phyloP scores from a whole-genome alignment of 2,329 filamentous ascomycete species.

The Monosporascus ibericus region DNA sequence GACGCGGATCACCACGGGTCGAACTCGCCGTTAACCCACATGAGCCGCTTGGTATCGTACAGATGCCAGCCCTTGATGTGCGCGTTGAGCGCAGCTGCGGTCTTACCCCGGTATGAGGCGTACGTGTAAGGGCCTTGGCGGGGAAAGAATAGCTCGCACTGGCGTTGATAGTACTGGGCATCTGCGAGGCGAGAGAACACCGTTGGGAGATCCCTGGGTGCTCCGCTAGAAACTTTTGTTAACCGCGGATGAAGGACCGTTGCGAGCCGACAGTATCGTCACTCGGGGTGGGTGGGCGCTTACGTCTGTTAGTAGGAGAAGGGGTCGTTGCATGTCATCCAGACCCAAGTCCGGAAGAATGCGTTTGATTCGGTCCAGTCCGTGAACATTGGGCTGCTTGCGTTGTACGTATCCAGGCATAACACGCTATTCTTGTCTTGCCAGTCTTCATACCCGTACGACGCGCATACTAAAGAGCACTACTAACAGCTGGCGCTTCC shows the following conservation, averaged over 20 bases:
- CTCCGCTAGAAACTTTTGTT: conserved; percentile 28
- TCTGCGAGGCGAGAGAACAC: conserved; percentile 47
- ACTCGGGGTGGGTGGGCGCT: conserved; percentile 7
- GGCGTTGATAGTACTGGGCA: conserved; percentile 46
- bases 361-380: conserved; percentile 41
- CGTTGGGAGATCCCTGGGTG: conserved; percentile 35
- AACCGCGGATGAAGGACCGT: too few species aligned
- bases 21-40: conserved; percentile 53
- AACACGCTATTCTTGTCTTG: conserved; percentile 31
- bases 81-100: conserved; percentile 42
- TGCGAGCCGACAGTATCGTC: too few species aligned
- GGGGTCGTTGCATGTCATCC: conserved; percentile 60
- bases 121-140: conserved; percentile 41
- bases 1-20: conserved; percentile 55
- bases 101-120: conserved; percentile 38
- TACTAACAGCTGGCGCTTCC: background rate
- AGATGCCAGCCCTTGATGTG: conserved; percentile 51
- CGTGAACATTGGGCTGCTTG: conserved; percentile 41
- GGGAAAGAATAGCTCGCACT: conserved; percentile 53
- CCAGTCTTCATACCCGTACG: conserved; percentile 41
- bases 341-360: conserved; percentile 48
- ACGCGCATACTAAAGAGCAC: conserved; percentile 27
- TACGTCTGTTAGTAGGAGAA: conserved; percentile 51
- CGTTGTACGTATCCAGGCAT: conserved; percentile 51
- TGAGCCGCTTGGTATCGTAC: conserved; percentile 44